Conservation (phyloP, 495 filamentous ascomycete species). For the Neurospora sp. region DNA sequence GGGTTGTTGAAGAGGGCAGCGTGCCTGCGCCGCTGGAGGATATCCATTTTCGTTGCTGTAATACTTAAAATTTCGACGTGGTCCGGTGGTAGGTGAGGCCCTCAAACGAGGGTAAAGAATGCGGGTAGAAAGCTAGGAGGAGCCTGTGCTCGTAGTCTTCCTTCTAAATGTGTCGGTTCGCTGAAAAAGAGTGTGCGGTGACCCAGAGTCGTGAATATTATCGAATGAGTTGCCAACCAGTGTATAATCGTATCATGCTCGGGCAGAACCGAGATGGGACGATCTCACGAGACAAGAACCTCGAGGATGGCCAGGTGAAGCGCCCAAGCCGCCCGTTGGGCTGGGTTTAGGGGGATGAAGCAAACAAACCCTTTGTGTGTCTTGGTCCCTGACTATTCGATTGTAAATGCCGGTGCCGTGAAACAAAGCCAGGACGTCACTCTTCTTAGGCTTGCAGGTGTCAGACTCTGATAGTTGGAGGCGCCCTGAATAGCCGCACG, state of each 20-base stretch:
- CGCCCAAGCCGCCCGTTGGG: background rate
- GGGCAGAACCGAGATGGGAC: background rate
- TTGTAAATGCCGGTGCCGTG: background rate
- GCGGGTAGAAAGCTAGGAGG: background rate
- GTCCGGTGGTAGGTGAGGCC: background rate
- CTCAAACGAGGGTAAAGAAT: background rate
- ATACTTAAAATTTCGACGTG: background rate
- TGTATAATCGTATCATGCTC: background rate
- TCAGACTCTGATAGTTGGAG: background rate
- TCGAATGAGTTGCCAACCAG: background rate
- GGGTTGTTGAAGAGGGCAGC: constrained; percentile 5
- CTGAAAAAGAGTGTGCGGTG: background rate
- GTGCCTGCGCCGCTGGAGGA: constrained; percentile 11
- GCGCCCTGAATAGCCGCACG: background rate
- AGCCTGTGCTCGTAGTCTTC: background rate
- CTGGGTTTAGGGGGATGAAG: background rate
- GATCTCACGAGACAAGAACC: background rate
- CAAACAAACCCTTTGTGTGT: background rate
- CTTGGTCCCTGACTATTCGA: background rate
- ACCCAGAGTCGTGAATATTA: background rate
- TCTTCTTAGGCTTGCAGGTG: background rate
- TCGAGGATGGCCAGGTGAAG: background rate
- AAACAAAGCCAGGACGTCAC: constrained; percentile 3
- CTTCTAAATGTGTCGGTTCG: background rate
- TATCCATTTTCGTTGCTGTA: constrained; percentile 11